A percentile compares a stretch with the other conserved stretches of the same genome.
These are phyloP conservation scores for Oehlia diaphana DNA, from an alignment of 192 early-diverging fungal species.

Conservation along the genomic window DNA sequence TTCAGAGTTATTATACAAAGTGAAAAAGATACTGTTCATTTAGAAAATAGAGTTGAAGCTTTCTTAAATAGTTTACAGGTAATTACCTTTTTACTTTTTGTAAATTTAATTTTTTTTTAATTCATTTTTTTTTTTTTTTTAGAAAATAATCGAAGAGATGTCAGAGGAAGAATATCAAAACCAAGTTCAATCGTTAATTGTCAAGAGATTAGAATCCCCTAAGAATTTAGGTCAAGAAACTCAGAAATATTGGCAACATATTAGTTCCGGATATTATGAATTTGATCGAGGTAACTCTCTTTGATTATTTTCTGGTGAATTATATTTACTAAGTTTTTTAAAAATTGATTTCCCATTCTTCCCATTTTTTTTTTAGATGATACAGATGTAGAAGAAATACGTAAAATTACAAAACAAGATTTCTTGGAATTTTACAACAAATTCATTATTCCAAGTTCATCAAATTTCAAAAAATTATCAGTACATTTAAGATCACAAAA, in stretches of 20 bases:
- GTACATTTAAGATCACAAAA: constrained; percentile 49
- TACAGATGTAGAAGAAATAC: constrained; percentile 3
- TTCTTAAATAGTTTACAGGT: constrained; percentile 57
- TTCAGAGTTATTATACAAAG: constrained; percentile 81
- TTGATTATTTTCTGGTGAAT: no score
- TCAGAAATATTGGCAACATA: constrained; percentile 63
- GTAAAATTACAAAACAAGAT: constrained; percentile 36
- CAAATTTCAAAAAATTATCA: constrained; percentile 32
- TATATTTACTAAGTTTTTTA: no score
- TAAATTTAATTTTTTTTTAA: no score
- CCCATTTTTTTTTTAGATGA: background rate
- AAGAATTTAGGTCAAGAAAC: constrained; percentile 79
- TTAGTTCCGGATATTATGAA: constrained; percentile 70
- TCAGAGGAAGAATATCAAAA: constrained; percentile 61
- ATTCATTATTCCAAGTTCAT: constrained; percentile 55
- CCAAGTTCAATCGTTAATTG: constrained; percentile 65
- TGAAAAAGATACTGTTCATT: constrained; percentile 71
- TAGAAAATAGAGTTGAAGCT: constrained; percentile 70
- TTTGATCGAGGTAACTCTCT: constrained; percentile 53
- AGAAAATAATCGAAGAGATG: constrained; percentile 52
- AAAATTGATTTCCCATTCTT: no score
- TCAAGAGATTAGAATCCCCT: constrained; percentile 66
- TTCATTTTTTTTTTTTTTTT: background rate
- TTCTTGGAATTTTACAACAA: constrained; percentile 62
- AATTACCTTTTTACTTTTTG: background rate